Evolutionary conservation across 1,139 yeast species (phyloP).

Genomic region (Hansenula anomala): DNA sequence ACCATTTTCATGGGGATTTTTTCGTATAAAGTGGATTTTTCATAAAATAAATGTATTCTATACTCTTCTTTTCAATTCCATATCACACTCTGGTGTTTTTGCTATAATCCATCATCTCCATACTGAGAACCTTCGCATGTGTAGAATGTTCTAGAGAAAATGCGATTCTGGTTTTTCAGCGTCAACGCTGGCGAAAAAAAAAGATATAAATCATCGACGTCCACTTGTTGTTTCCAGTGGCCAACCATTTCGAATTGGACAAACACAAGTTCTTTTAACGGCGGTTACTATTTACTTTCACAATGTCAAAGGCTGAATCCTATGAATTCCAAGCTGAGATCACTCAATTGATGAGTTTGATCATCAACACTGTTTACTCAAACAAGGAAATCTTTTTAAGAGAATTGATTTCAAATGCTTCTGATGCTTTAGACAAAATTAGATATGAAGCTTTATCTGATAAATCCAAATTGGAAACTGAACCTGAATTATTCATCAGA

Average conservation of each 20-base stretch:
- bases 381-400: conserved; percentile 99
- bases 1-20: too few species aligned
- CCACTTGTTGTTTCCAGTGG: not conserved
- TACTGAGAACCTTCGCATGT: too few species aligned
- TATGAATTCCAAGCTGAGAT: conserved; percentile 99
- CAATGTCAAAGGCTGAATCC: conserved; percentile 70
- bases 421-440: conserved; percentile 94
- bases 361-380: conserved; percentile 99
- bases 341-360: conserved; percentile 99
- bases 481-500: conserved; percentile 96
- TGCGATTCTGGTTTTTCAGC: too few species aligned
- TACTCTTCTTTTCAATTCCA: too few species aligned
- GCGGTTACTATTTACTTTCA: not conserved
- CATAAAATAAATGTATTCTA: too few species aligned
- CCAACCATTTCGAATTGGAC: too few species aligned
- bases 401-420: conserved; percentile 98
- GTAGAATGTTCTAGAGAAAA: conserved; percentile 2
- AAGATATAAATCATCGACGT: not conserved
- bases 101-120: too few species aligned
- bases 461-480: conserved; percentile 86
- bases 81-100: too few species aligned
- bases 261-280: too few species aligned
- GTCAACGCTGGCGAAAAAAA: not conserved
- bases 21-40: too few species aligned
- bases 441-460: conserved; percentile 95